These are phyloP conservation scores for Rhodotorula glutinis DNA, from an alignment of 1,284 basidiomycete genomes.

Conservation along the genomic window DNA sequence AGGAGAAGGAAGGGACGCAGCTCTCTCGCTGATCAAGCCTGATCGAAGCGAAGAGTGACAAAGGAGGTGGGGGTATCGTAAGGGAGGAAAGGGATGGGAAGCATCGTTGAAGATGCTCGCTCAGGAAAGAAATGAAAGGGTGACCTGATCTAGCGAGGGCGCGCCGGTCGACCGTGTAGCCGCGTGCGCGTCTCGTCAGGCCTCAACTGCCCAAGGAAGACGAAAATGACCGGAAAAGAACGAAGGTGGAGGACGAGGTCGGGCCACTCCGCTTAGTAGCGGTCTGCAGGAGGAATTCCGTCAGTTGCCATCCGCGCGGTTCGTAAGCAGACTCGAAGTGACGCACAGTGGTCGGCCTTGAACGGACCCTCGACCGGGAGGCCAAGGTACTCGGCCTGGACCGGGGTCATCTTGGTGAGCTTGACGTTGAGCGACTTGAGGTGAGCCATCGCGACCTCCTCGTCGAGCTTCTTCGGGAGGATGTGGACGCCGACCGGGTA, in stretches of 20 bases:
- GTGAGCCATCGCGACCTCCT: slow-evolving; percentile 94
- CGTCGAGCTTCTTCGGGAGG: slow-evolving; percentile 95
- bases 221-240: not conserved
- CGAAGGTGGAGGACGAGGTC: not conserved
- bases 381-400: slow-evolving; percentile 92
- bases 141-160: not conserved
- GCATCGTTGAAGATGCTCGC: too few relatives aligned
- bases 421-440: slow-evolving; percentile 53
- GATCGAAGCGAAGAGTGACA: too few relatives aligned
- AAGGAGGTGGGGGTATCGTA: too few relatives aligned
- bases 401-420: slow-evolving; percentile 72
- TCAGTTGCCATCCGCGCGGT: not conserved
- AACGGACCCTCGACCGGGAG: slow-evolving; percentile 56
- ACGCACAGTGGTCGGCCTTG: slow-evolving; percentile 63
- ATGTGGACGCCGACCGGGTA: slow-evolving; percentile 95
- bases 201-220: slow-evolving; percentile 2
- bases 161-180: not conserved
- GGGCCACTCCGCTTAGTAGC: slow-evolving; percentile 53
- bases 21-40: too few relatives aligned
- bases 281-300: slow-evolving; percentile 48
- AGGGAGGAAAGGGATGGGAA: too few relatives aligned
- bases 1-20: too few relatives aligned
- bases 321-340: too few relatives aligned
- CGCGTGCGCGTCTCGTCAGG: not conserved
- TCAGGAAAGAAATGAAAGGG: not conserved